phyloP scores from a whole-genome alignment of 306 rosid species.

The Cicer bijugum region DNA sequence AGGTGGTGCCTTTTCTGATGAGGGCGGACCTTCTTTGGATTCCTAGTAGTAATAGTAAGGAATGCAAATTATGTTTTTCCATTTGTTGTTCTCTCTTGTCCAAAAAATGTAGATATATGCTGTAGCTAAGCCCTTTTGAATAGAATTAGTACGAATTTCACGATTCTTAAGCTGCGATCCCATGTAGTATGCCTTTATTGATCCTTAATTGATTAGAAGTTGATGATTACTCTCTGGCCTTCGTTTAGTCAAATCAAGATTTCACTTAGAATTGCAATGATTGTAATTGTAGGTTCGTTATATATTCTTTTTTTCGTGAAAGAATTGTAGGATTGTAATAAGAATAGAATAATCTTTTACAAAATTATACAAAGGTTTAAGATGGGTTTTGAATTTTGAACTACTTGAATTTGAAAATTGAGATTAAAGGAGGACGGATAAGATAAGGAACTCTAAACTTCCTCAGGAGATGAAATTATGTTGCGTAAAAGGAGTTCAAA shows the following conservation, averaged over 20 bases:
- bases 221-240: neutral
- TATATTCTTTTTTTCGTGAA: no score
- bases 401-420: no score
- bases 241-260: neutral
- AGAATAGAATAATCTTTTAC: no score
- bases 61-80: conserved; percentile 29
- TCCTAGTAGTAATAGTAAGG: conserved; percentile 43
- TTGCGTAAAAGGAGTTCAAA: no score
- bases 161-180: conserved; percentile 25
- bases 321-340: no score
- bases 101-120: conserved; percentile 54
- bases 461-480: no score
- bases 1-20: conserved; percentile 53
- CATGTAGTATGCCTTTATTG: conserved; percentile 13
- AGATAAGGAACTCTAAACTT: no score
- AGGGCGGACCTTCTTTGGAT: conserved; percentile 48
- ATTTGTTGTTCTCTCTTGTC: conserved; percentile 42
- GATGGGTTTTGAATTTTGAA: no score
- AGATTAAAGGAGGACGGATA: no score
- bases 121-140: conserved; percentile 40
- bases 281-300: no score
- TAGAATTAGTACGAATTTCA: conserved; percentile 45
- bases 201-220: conserved; percentile 1
- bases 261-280: neutral
- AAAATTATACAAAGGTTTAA: no score